phyloP scores from a whole-genome alignment of 169 alveolate species.

The Plasmodium reichenowi region DNA sequence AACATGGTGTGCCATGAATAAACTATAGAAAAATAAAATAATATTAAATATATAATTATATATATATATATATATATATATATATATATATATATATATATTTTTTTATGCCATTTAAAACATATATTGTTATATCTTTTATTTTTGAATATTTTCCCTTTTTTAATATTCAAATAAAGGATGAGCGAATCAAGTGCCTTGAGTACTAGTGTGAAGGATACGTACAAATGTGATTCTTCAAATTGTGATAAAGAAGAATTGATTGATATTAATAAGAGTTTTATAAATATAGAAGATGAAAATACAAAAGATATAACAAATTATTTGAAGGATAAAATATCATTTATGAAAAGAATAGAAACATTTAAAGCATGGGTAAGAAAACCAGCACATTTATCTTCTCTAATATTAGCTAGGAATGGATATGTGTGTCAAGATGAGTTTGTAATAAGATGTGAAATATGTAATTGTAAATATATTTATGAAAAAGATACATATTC shows the following conservation, averaged over 20 bases:
- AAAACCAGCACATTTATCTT: slow-evolving; percentile 56
- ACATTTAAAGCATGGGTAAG: slow-evolving; percentile 47
- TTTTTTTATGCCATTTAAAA: too few species aligned
- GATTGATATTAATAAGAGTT: slow-evolving; percentile 21
- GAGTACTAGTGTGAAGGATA: too few species aligned
- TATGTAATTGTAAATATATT: slow-evolving; percentile 47
- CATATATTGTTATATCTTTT: too few species aligned
- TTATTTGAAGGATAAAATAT: slow-evolving; percentile 17
- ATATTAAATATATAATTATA: too few species aligned
- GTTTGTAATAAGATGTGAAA: slow-evolving; percentile 36
- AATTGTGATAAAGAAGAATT: slow-evolving; percentile 26
- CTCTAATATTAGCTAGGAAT: slow-evolving; percentile 65
- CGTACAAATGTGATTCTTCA: too few species aligned
- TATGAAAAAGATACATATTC: slow-evolving; percentile 64
- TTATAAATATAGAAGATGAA: slow-evolving; percentile 51
- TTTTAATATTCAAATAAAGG: too few species aligned
- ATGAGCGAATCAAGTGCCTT: too few species aligned
- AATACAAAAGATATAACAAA: slow-evolving; percentile 10
- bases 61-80: too few species aligned
- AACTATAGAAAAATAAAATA: too few species aligned
- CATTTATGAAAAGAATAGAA: slow-evolving; percentile 39
- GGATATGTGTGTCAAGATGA: slow-evolving; percentile 70
- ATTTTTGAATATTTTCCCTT: too few species aligned
- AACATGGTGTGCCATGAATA: too few species aligned
- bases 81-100: too few species aligned